These are phyloP conservation scores for Decorospora gaudefroyi DNA, from an alignment of 2,329 filamentous ascomycete species.

Conservation along the genomic window DNA sequence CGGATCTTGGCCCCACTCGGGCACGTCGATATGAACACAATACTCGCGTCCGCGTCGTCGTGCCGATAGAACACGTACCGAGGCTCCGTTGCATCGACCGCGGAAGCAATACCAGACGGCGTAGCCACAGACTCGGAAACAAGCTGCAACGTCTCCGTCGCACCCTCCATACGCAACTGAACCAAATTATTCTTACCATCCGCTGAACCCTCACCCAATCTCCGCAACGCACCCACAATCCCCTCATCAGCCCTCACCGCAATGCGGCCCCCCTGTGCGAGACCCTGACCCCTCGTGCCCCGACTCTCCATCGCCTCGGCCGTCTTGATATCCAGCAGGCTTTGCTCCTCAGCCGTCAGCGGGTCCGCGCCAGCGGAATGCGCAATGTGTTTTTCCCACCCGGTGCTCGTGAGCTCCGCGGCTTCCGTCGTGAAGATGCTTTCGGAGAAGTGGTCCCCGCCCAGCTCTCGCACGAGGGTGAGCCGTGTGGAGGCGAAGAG, in stretches of 20 bases:
- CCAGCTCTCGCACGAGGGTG: conserved; percentile 75
- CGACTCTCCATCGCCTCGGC: conserved; percentile 74
- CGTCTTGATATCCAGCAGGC: conserved; percentile 71
- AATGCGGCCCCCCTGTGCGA: conserved; percentile 46
- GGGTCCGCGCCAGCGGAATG: conserved; percentile 67
- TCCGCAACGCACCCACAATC: conserved; percentile 66
- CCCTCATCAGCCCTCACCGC: conserved; percentile 63
- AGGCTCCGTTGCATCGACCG: conserved; percentile 70
- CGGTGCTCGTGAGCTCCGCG: conserved; percentile 69
- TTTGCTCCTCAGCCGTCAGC: conserved; percentile 77
- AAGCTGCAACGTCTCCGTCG: conserved; percentile 71
- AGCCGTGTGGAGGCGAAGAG: conserved; percentile 78
- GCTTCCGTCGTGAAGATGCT: conserved; percentile 72
- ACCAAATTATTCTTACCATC: conserved; percentile 55
- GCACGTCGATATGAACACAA: conserved; percentile 84
- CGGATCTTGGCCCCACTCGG: conserved; percentile 74
- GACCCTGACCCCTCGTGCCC: conserved; percentile 62
- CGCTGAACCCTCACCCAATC: conserved; percentile 57
- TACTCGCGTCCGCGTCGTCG: conserved; percentile 59
- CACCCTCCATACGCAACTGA: conserved; percentile 74
- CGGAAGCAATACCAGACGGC: conserved; percentile 61
- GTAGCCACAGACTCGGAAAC: conserved; percentile 59
- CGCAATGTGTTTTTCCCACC: conserved; percentile 73
- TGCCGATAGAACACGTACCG: conserved; percentile 79
- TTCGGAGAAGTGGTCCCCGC: conserved; percentile 77